A percentile compares a stretch with the other conserved stretches of the same genome.
Evolutionary conservation across 2,329 filamentous ascomycete species (phyloP).

Genomic region (Ophiostoma quercus): DNA sequence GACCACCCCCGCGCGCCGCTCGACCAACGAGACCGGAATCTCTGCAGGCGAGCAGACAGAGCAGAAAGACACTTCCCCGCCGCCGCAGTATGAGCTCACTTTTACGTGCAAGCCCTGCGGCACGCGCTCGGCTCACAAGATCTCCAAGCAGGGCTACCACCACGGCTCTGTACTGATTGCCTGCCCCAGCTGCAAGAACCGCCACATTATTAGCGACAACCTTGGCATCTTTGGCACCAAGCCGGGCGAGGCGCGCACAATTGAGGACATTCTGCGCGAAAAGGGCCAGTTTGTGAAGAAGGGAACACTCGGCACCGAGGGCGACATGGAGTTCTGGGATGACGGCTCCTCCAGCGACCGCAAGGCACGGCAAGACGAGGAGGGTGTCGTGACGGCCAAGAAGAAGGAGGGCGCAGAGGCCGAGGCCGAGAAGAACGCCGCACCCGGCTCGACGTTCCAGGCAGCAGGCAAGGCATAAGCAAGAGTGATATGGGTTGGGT

Average conservation of each 20-base stretch:
- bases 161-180: constrained; percentile 81
- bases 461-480: constrained; percentile 4
- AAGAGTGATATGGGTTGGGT: no score
- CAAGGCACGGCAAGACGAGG: constrained; percentile 28
- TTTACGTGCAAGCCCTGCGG: constrained; percentile 91
- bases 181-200: constrained; percentile 78
- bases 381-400: constrained; percentile 25
- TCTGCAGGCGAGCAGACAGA: background rate
- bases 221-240: constrained; percentile 69
- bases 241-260: constrained; percentile 48
- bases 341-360: constrained; percentile 51
- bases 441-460: constrained; percentile 32
- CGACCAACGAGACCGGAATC: constrained; percentile 1
- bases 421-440: constrained; percentile 17
- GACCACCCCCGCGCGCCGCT: background rate
- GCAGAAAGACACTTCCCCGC: constrained; percentile 21
- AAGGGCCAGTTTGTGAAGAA: constrained; percentile 70
- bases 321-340: constrained; percentile 90
- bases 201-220: constrained; percentile 90
- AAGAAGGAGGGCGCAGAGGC: constrained; percentile 11
- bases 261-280: constrained; percentile 72
- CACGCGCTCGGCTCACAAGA: constrained; percentile 70
- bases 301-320: constrained; percentile 65
- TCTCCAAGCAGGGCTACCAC: constrained; percentile 95
- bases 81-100: constrained; percentile 74